Conservation (phyloP, 2,329 filamentous ascomycete genomes). For the Venturia nashicola region DNA sequence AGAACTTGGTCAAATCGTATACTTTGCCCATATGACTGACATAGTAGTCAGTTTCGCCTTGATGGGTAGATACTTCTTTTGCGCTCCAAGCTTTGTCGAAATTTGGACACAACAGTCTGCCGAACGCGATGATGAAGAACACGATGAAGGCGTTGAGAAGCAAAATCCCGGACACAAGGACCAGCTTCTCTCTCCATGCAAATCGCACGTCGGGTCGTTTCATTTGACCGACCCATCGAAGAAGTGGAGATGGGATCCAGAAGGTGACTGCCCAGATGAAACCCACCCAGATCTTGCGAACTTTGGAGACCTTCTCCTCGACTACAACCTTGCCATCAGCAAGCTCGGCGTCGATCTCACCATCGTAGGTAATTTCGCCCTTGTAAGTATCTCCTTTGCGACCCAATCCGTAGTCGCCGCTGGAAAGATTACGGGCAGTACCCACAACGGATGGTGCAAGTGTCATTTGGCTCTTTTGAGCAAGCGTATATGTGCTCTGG, state of each 20-base stretch:
- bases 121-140: constrained; percentile 88
- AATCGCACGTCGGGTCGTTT: constrained; percentile 92
- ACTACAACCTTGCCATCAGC: constrained; percentile 66
- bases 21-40: constrained; percentile 80
- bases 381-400: constrained; percentile 69
- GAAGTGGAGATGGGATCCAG: constrained; percentile 80
- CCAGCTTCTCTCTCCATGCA: constrained; percentile 93
- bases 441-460: constrained; percentile 50
- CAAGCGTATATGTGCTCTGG: constrained; percentile 32
- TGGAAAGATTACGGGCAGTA: constrained; percentile 29
- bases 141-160: constrained; percentile 70
- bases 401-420: constrained; percentile 83
- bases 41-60: constrained; percentile 65
- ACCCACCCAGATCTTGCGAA: constrained; percentile 66
- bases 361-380: constrained; percentile 59
- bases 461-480: constrained; percentile 31
- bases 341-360: constrained; percentile 63
- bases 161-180: constrained; percentile 68
- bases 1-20: constrained; percentile 87
- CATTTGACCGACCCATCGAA: constrained; percentile 82
- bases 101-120: constrained; percentile 77
- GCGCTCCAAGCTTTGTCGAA: constrained; percentile 77
- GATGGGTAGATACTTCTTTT: constrained; percentile 57
- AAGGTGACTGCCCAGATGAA: constrained; percentile 82
- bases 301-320: constrained; percentile 49